Evolutionary conservation across 2,329 filamentous ascomycete species (phyloP).

Genomic region (Monosporascus sp.): DNA sequence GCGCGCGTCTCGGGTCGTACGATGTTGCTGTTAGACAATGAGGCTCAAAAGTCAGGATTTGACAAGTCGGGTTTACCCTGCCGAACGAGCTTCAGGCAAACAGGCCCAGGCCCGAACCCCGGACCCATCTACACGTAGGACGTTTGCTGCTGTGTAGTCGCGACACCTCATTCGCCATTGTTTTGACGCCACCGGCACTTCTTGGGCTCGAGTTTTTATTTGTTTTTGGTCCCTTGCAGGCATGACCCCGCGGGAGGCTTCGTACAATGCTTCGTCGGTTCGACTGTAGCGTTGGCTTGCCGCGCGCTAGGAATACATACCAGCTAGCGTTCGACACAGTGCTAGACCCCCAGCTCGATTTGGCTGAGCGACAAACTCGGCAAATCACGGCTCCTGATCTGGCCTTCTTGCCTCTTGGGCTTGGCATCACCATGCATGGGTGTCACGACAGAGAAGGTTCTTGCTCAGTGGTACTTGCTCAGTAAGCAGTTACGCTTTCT

Average conservation of each 20-base stretch:
- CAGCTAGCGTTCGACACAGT: too few relatives aligned
- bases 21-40: neutral
- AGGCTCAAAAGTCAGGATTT: neutral
- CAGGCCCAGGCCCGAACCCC: too few relatives aligned
- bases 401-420: too few relatives aligned
- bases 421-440: too few relatives aligned
- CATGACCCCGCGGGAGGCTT: neutral
- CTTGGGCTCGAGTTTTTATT: neutral
- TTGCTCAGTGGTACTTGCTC: too few relatives aligned
- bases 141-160: neutral
- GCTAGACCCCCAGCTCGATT: neutral
- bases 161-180: neutral
- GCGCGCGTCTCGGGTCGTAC: neutral
- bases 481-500: too few relatives aligned
- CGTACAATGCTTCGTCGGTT: neutral
- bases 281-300: neutral
- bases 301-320: neutral
- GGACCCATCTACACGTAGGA: too few relatives aligned
- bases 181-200: neutral
- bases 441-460: too few relatives aligned
- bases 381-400: neutral
- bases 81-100: too few relatives aligned
- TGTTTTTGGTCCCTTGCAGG: neutral
- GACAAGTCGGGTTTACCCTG: neutral
- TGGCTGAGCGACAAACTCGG: neutral